Evolutionary conservation across 176 grass and related monocot genomes (phyloP), one percentile per base, ranked within the genome.

Genomic region (Typha latifolia): DNA sequence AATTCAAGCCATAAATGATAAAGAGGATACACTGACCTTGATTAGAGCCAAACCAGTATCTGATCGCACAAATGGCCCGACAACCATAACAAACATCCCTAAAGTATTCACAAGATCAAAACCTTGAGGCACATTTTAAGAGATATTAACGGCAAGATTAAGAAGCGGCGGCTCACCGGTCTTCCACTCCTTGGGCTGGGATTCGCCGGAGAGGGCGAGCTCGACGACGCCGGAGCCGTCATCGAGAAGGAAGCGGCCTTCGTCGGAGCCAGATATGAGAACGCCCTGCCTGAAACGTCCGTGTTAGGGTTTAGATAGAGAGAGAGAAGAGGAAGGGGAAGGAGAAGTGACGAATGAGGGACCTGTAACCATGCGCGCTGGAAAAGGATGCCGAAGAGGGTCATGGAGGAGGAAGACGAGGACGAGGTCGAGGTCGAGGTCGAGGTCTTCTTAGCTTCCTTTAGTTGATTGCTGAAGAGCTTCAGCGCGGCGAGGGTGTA

Each of bases 281-380:
- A 91, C 82, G 5, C 92, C 92, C 87, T 96, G 90, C 50, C 75
- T 84, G 61, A 69, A 63, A 18, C 62, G 2, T 62, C 68, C 16
- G 78, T 51, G 56, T 76, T 63, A 85, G 79, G 14, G 29, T 10
- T 12, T 48, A 13, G 37, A 49, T 49, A 8, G 61, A 74, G 18
- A 50, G 51, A 34, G 0, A 59, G 18, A 16, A 14, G 43, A 53
- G 26, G 24, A 62, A 68, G 52, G 6, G 5, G 12, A 32, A n/a
- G 12, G 50, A 37, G 9, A 5, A 14, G 65, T 27, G 37, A n/a
- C 20, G 8, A 10, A 10, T n/a, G 63, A 62, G 68, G 52, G 79
- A 88, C 92, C 82, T 91, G 93, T 24, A 96, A 32, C 93, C 93
- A 96, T 75, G 75, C 82, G 80, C 93, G 88, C 80, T 96, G 93